These are phyloP conservation scores for Acacia confusa DNA, from an alignment of 306 rosid species.

Conservation along the genomic window DNA sequence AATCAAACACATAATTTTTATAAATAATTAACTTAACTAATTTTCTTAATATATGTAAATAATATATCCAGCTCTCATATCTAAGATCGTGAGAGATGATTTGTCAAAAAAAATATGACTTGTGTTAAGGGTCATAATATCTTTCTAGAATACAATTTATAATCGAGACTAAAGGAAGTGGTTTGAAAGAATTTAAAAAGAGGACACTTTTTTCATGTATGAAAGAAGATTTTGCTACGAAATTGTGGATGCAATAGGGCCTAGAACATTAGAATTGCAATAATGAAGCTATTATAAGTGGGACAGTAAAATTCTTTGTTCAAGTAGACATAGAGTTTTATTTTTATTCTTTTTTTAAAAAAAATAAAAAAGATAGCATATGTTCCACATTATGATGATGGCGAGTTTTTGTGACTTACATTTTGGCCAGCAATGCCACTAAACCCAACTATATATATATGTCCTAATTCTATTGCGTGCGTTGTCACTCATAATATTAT, in stretches of 20 bases:
- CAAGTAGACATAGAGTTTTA: neutral
- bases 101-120: neutral
- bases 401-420: conserved; percentile 27
- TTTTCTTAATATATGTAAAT: no score
- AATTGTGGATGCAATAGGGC: conserved; percentile 7
- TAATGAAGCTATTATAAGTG: neutral
- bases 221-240: conserved; percentile 19
- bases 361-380: conserved; percentile 23
- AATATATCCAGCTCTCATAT: no score
- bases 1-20: no score
- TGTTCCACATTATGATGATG: conserved; percentile 34
- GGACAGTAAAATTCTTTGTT: conserved; percentile 23
- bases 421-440: conserved; percentile 39
- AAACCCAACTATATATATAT: neutral
- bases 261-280: neutral
- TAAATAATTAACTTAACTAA: no score
- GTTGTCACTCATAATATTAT: conserved; percentile 32
- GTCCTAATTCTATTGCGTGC: conserved; percentile 13
- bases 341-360: neutral
- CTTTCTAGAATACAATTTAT: neutral
- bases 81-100: no score
- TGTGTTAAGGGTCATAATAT: neutral
- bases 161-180: no score
- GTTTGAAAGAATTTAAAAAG: neutral
- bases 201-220: neutral